Conservation (phyloP, 176 grass and related monocot genomes). For the Sorghum bicolor region DNA sequence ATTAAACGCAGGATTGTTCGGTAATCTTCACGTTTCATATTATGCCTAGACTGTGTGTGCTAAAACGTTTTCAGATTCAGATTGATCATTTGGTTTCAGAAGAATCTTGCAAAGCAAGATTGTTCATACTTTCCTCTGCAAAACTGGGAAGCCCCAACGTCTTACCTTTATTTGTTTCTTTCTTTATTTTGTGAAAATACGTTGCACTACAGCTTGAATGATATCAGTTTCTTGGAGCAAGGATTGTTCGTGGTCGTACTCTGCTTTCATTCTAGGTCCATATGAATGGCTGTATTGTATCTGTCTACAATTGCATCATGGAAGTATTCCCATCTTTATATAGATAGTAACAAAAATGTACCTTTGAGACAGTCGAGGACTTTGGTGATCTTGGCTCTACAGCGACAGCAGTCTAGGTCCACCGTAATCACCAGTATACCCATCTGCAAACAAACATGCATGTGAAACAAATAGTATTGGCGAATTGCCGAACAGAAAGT, state of each 20-base stretch:
- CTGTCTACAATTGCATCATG: neutral
- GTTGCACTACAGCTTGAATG: neutral
- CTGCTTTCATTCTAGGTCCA: neutral
- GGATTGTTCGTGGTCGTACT: neutral
- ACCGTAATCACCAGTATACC: neutral
- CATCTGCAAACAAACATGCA: neutral
- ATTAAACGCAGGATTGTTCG: neutral
- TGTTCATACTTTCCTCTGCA: neutral
- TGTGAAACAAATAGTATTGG: neutral
- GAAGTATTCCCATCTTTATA: neutral
- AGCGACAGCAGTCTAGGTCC: neutral
- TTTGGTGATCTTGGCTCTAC: neutral
- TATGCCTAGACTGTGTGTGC: neutral
- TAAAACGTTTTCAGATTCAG: neutral
- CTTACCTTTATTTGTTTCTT: neutral
- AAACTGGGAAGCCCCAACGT: neutral
- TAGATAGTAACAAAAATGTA: neutral
- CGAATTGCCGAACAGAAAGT: neutral
- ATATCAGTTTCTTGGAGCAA: neutral
- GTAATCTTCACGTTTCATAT: neutral
- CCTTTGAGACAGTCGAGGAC: conserved; percentile 30
- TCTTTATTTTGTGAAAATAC: neutral
- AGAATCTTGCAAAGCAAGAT: neutral
- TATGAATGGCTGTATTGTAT: neutral
- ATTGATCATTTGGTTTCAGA: neutral